These are phyloP conservation scores for Paraglomus occultum DNA, from an alignment of 192 early-diverging fungal species.

Conservation along the genomic window DNA sequence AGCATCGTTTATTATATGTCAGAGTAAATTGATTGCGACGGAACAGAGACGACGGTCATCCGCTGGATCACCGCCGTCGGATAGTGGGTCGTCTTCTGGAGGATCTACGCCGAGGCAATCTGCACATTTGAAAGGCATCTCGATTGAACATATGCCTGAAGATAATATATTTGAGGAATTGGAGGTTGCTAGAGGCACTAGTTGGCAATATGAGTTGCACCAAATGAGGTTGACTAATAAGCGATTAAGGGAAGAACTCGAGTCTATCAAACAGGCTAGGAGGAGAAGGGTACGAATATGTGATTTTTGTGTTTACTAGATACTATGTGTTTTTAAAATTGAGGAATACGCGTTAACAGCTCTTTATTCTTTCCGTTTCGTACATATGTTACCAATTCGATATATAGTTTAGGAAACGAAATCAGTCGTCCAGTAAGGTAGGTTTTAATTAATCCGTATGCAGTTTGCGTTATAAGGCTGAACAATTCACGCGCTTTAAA, in stretches of 20 bases:
- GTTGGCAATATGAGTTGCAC: constrained; percentile 66
- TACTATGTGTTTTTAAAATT: too few species aligned
- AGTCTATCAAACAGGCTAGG: constrained; percentile 34
- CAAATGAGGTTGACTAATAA: constrained; percentile 56
- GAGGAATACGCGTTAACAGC: too few species aligned
- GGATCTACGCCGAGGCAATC: constrained; percentile 21
- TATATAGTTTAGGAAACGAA: too few species aligned
- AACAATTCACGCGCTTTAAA: too few species aligned
- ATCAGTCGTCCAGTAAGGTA: too few species aligned
- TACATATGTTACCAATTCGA: too few species aligned
- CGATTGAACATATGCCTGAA: constrained; percentile 20
- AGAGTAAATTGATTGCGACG: constrained; percentile 21
- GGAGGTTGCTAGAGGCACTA: constrained; percentile 44
- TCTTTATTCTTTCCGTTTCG: too few species aligned
- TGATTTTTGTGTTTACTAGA: too few species aligned
- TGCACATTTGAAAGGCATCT: constrained; percentile 16
- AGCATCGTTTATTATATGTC: constrained; percentile 37
- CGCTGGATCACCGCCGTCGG: neutral
- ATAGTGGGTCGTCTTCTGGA: constrained; percentile 17
- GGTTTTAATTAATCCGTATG: too few species aligned
- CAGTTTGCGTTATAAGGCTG: too few species aligned
- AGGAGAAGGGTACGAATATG: constrained; percentile 31
- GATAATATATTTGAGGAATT: constrained; percentile 50
- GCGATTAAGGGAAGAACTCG: constrained; percentile 56
- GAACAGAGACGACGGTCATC: constrained; percentile 17